phyloP scores from a whole-genome alignment of 495 filamentous ascomycete genomes.

The Talaromyces liani region DNA sequence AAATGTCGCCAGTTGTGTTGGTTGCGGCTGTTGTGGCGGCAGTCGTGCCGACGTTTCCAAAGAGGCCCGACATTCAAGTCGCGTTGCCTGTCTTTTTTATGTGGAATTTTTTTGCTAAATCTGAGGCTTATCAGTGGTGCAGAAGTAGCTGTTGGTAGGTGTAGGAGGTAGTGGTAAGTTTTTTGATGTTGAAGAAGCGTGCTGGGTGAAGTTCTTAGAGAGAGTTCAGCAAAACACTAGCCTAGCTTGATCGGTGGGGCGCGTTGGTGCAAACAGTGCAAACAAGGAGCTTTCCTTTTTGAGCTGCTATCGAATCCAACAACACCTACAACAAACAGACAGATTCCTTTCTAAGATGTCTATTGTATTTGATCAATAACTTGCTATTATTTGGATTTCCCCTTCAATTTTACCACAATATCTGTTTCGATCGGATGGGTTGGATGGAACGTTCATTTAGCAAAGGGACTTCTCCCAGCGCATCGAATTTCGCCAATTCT shows the following conservation, averaged over 20 bases:
- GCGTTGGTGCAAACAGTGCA: constrained; percentile 1
- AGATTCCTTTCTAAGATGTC: too few relatives aligned
- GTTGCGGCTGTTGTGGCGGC: constrained; percentile 39
- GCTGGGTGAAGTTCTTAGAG: not conserved
- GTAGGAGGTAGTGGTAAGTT: not conserved
- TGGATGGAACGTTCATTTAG: too few relatives aligned
- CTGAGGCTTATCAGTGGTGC: not conserved
- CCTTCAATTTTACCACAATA: too few relatives aligned
- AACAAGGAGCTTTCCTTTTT: constrained; percentile 4
- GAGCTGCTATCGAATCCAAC: not conserved
- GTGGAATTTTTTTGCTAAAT: not conserved
- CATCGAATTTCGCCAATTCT: too few relatives aligned
- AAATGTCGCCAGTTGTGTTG: constrained; percentile 82
- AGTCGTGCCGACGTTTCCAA: constrained; percentile 43
- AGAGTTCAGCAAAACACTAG: not conserved
- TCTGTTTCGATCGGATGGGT: too few relatives aligned
- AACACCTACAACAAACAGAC: not conserved
- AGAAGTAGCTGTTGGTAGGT: not conserved
- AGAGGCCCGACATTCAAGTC: constrained; percentile 42
- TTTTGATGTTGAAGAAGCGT: not conserved
- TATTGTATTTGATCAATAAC: not conserved
- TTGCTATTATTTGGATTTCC: not conserved
- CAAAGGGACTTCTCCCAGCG: too few relatives aligned
- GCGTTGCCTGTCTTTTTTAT: not conserved
- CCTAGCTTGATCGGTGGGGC: not conserved